A percentile compares a stretch with the other conserved stretches of the same genome.
These are phyloP conservation scores for Fonsecaea multimorphosa DNA, from an alignment of 2,329 filamentous ascomycete genomes.

Conservation along the genomic window DNA sequence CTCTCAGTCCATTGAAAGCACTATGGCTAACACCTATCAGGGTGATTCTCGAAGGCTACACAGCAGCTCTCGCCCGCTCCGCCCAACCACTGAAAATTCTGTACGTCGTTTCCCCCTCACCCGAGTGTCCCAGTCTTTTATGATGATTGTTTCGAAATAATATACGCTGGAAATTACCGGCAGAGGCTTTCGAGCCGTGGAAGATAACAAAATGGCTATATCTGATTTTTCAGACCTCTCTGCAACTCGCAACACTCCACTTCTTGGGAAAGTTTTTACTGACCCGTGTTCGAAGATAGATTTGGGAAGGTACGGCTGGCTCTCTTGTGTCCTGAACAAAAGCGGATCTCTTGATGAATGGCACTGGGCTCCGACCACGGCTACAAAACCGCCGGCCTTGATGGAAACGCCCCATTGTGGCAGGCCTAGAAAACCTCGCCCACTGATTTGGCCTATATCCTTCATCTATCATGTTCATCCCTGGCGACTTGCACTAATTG, in stretches of 20 bases:
- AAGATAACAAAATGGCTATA: slow-evolving; percentile 84
- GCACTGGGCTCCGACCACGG: slow-evolving; percentile 92
- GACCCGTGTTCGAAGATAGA: slow-evolving; percentile 15
- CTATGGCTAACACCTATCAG: slow-evolving; percentile 17
- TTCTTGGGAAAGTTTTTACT: slow-evolving; percentile 5
- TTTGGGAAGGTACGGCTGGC: slow-evolving; percentile 9
- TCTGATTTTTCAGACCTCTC: slow-evolving; percentile 63
- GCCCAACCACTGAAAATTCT: neutral
- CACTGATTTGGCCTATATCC: slow-evolving; percentile 67
- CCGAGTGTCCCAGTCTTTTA: slow-evolving; percentile 43
- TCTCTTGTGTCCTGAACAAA: slow-evolving; percentile 18
- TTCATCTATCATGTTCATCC: neutral
- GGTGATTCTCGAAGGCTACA: neutral
- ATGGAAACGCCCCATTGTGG: slow-evolving; percentile 88
- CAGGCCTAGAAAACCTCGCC: slow-evolving; percentile 99
- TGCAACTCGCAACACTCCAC: neutral
- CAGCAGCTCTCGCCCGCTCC: neutral
- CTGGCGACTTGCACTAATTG: neutral
- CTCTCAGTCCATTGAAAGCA: neutral
- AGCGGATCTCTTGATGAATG: slow-evolving; percentile 74
- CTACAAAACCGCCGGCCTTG: slow-evolving; percentile 65
- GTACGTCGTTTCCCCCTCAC: slow-evolving; percentile 11
- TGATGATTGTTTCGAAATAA: slow-evolving; percentile 66
- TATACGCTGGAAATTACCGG: slow-evolving; percentile 97
- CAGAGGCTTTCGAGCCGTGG: slow-evolving; percentile 74